Conservation (phyloP, 805 yeast genomes). For the Candida hungchunana region DNA sequence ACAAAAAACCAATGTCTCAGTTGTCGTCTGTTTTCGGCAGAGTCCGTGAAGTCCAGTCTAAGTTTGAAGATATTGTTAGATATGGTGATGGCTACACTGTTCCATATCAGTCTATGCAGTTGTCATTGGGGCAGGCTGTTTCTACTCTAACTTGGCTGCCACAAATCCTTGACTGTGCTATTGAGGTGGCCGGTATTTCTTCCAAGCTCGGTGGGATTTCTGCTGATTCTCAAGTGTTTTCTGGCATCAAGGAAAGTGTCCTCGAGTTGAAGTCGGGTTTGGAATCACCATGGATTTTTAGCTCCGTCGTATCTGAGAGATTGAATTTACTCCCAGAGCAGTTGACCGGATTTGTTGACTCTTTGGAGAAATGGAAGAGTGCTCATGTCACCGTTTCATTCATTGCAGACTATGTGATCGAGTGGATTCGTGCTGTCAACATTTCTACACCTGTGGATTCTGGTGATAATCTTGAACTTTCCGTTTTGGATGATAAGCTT, state of each 20-base stretch:
- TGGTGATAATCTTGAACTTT: conserved; percentile 19
- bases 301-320: conserved; percentile 12
- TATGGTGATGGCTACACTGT: conserved; percentile 16
- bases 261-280: conserved; percentile 14
- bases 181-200: conserved; percentile 19
- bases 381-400: conserved; percentile 35
- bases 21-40: conserved; percentile 21
- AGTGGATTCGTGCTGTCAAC: conserved; percentile 37
- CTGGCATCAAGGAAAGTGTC: conserved; percentile 10
- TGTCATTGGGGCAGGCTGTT: conserved; percentile 12
- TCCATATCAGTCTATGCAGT: conserved; percentile 14
- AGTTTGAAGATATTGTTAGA: conserved; percentile 22
- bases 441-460: not conserved
- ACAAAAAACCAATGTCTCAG: conserved; percentile 43
- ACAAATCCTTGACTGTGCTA: conserved; percentile 30
- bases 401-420: conserved; percentile 41
- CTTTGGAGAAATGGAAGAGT: conserved; percentile 34
- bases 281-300: conserved; percentile 16
- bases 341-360: conserved; percentile 23
- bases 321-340: conserved; percentile 21
- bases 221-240: conserved; percentile 21
- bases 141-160: conserved; percentile 31
- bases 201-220: conserved; percentile 12
- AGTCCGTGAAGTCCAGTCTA: conserved; percentile 18
- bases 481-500: conserved; percentile 42